phyloP scores from a whole-genome alignment of 2,329 filamentous ascomycete genomes.

The Aspergillus eucalypticola region DNA sequence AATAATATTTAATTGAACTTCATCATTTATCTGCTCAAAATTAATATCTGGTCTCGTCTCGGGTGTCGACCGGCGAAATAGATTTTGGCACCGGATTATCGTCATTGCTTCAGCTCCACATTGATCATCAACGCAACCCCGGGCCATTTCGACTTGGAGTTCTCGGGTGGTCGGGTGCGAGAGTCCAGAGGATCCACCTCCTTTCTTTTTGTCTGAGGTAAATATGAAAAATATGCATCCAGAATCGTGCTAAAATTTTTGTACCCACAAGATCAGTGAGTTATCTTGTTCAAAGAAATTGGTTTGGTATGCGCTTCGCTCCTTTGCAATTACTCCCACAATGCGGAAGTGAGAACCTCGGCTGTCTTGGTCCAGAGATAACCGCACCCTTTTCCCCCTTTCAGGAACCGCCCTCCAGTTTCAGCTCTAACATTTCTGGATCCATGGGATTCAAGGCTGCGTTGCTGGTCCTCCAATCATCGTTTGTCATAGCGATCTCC shows the following conservation, averaged over 20 bases:
- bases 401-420: constrained; percentile 5
- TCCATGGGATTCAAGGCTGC: background rate
- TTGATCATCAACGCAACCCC: constrained; percentile 7
- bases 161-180: background rate
- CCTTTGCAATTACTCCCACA: background rate
- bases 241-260: background rate
- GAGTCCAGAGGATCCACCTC: background rate
- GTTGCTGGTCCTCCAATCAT: background rate
- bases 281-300: background rate
- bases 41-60: background rate
- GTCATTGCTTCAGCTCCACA: constrained; percentile 8
- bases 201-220: background rate
- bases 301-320: background rate
- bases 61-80: background rate
- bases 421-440: background rate
- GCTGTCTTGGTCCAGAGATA: background rate
- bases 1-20: constrained; percentile 1
- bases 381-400: constrained; percentile 8
- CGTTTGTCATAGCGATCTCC: background rate
- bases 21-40: background rate
- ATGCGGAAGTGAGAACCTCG: background rate
- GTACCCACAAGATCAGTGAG: background rate
- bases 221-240: background rate
- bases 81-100: background rate
- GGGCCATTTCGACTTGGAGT: background rate